Evolutionary conservation across 345 rosid species (phyloP), one percentile per base, ranked within the genome.

Genomic region (Moricandia arvensis): DNA sequence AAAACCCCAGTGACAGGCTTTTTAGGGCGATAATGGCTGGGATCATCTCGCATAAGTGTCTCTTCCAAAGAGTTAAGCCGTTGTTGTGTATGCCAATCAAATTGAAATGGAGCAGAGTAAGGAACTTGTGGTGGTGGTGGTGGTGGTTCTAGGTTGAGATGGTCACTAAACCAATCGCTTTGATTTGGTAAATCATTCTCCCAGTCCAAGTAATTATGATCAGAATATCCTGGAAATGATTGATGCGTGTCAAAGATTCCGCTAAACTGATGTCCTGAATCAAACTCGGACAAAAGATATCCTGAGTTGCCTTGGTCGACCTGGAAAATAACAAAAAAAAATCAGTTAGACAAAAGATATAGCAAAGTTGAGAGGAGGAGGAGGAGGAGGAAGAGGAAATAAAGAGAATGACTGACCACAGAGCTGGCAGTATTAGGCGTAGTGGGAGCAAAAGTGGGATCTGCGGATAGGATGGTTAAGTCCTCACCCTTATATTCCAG

Each of bases 401-500:
- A 16, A 6, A 47, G 18, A 45, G 17, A 5, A 49, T 49, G 13
- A 77, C 80, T 65, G 37, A 77, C 80, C 76, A 71, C 80, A 71
- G 80, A 77, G 37, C 76, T 71, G 4, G 53, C 61, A 47, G 72
- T 77, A 17, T 7, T 12, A 45, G 75, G 24, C 37, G 17, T 27
- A 27, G 41, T 9, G 38, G 69, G 7, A 2, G 0, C 69, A 62
- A 8, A 38, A 53, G 21, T 2, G 0, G 49, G 60, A 53, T 18
- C 66, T 10, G 10, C 51, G 26, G 53, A 18, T 0, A 77, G 26
- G 12, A 71, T 43, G 29, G 2, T 17, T 15, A 4, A 0, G 43
- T 77, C 67, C 1, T 71, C 13, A 43, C 80, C 80, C 9, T 77
- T 77, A 24, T 77, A 77, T 8, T 71, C 72, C 27, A 77, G 43